These are phyloP conservation scores for Melastoma malabathricum DNA, from an alignment of 345 rosid genomes.

Conservation along the genomic window DNA sequence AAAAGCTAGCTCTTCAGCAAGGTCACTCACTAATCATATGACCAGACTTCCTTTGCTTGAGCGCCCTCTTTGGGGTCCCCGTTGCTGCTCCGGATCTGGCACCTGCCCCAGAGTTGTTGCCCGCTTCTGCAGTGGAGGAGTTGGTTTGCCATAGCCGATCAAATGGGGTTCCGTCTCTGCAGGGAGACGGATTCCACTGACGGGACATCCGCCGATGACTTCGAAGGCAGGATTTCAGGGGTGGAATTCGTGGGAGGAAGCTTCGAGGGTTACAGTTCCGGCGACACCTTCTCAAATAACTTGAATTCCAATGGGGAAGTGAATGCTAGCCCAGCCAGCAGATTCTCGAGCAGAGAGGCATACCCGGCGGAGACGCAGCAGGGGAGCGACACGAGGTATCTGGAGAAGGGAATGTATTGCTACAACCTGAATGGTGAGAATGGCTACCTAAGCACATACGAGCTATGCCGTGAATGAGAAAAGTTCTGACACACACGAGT, in stretches of 20 bases:
- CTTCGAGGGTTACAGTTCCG: slow-evolving; percentile 12
- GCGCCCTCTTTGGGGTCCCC: slow-evolving; percentile 3
- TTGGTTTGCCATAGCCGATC: slow-evolving; percentile 32
- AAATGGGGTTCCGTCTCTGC: slow-evolving; percentile 25
- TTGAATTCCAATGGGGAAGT: slow-evolving; percentile 8
- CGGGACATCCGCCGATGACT: slow-evolving; percentile 8
- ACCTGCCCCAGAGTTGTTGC: slow-evolving; percentile 12
- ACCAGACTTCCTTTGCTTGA: slow-evolving; percentile 1
- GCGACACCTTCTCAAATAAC: slow-evolving; percentile 4
- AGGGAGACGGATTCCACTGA: slow-evolving; percentile 21
- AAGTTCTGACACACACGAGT: slow-evolving; percentile 15
- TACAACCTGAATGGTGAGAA: slow-evolving; percentile 14
- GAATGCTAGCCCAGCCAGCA: slow-evolving; percentile 3
- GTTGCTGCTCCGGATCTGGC: slow-evolving; percentile 9
- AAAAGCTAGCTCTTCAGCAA: slow-evolving; percentile 53
- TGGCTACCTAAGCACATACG: slow-evolving; percentile 6
- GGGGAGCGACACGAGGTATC: slow-evolving; percentile 55
- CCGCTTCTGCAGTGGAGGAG: slow-evolving; percentile 9
- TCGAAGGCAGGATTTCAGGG: slow-evolving; percentile 16
- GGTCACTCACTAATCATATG: slow-evolving; percentile 20
- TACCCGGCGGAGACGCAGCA: slow-evolving; percentile 20
- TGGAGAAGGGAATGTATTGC: slow-evolving; percentile 35
- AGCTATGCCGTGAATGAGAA: neutral
- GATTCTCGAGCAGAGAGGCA: slow-evolving; percentile 11
- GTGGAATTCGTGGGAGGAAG: slow-evolving; percentile 28